Percentiles rank a stretch among this genome's conserved stretches.
Conservation (phyloP, 2,329 filamentous ascomycete genomes). For the Calonectria ilicicola region DNA sequence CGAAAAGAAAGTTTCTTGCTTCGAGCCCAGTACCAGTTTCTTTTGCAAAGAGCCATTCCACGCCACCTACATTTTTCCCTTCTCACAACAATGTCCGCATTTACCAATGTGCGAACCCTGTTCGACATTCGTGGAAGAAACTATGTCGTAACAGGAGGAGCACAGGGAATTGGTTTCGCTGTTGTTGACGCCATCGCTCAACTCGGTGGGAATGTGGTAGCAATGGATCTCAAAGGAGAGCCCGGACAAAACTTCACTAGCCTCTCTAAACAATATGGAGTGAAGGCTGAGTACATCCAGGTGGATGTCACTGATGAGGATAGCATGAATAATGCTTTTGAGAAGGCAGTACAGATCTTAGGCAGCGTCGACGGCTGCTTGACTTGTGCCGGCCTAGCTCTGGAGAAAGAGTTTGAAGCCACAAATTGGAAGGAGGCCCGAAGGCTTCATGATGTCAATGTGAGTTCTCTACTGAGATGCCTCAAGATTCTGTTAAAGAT, state of each 20-base stretch:
- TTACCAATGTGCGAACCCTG: not conserved
- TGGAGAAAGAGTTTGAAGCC: conserved; percentile 56
- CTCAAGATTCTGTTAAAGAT: not conserved
- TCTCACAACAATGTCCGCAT: not conserved
- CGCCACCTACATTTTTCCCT: not conserved
- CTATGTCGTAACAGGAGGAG: conserved; percentile 52
- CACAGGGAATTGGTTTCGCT: conserved; percentile 52
- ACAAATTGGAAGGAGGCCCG: conserved; percentile 54
- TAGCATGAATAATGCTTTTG: conserved; percentile 38
- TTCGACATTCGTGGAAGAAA: conserved; percentile 48
- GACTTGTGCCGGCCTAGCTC: conserved; percentile 50
- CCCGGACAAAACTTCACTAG: conserved; percentile 42
- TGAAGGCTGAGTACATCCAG: conserved; percentile 41
- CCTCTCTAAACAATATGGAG: conserved; percentile 29
- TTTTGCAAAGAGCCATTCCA: not conserved
- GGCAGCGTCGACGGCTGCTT: conserved; percentile 43
- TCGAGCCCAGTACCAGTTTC: too few species aligned
- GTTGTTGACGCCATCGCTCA: conserved; percentile 51
- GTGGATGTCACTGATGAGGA: conserved; percentile 44
- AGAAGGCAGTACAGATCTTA: conserved; percentile 34
- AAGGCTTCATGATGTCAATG: conserved; percentile 54
- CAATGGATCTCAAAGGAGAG: conserved; percentile 46
- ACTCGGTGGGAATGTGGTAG: conserved; percentile 52
- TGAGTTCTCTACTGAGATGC: conserved; percentile 28
- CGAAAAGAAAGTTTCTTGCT: too few species aligned